Base-by-base conservation (phyloP, 164 flowering plant species). In the Warburgia ugandensis region DNA sequence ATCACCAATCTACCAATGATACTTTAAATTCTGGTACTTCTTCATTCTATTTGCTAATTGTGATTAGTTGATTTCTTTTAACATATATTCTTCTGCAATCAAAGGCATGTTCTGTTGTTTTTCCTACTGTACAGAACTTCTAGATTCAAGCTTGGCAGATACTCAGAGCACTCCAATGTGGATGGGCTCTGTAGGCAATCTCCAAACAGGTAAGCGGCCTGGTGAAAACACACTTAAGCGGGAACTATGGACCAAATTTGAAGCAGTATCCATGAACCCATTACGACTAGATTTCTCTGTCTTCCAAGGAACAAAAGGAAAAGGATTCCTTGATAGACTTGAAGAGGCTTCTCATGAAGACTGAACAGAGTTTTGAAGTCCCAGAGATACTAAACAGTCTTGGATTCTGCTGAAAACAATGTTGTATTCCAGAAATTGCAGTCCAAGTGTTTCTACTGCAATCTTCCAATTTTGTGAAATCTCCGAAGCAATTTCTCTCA, bases 171-270 rank as follows among this genome's bases (percentile, higher is more conserved):
- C 96, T 54, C 97, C 97, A 4, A 38, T 82, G 74, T 61, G 73
- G 79, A 77, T 66, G 61, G 80, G 61, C 16, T 59, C 69, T 4
- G 73, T 49, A 62, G 80, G 80, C 60, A 59, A 61, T 41, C 17
- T 65, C 5, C 54, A 44, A 32, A 64, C 17, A 19, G 83, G 87
- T 27, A 88, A 77, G 64, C 73, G 42, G 39, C 80, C 95, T n/a
- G 99, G 97, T 30, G 97, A 94, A 74, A 84, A 74, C 54, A 94
- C 99, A 4, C 66, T 94, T 33, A 94, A 89, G 79, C 86, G 69
- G 56, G 99, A 94, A 58, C 54, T 94, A 5, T 94, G 99, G 99
- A 79, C 79, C 13, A 84, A 40, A 68, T 94, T 94, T 58, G 97
- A 89, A 61, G 94, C 91, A 5, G 94, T 83, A 23, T 61, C 96